These are phyloP conservation scores for Strobilomyces dryophilus DNA, from an alignment of 768 basidiomycete species.

Conservation along the genomic window DNA sequence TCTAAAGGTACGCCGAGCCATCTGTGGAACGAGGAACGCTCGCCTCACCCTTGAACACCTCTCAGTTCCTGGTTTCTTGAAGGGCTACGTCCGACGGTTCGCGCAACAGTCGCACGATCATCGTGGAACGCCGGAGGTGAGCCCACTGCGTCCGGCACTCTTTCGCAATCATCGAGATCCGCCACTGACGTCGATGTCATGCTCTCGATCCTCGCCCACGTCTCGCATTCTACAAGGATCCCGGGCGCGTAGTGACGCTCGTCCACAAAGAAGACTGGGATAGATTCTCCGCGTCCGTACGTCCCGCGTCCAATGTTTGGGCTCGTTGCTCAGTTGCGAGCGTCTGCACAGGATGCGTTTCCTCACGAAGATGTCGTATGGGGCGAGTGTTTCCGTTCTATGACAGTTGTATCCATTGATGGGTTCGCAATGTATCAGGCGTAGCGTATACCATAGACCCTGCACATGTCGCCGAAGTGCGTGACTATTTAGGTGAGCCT, in stretches of 20 bases:
- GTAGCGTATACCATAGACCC: constrained; percentile 88
- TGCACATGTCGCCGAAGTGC: constrained; percentile 65
- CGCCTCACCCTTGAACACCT: background rate
- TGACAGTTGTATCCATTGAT: background rate
- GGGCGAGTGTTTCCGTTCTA: constrained; percentile 44
- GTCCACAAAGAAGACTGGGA: constrained; percentile 90
- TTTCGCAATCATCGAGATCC: too few species aligned
- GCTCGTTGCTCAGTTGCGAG: background rate
- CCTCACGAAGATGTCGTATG: constrained; percentile 43
- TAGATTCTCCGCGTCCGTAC: constrained; percentile 60
- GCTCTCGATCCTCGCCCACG: background rate
- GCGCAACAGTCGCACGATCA: constrained; percentile 93
- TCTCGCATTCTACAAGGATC: constrained; percentile 42
- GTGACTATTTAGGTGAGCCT: constrained; percentile 72
- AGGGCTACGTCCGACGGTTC: constrained; percentile 87
- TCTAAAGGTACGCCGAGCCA: constrained; percentile 46
- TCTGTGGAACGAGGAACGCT: background rate
- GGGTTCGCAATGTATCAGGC: constrained; percentile 38
- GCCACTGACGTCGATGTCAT: too few species aligned
- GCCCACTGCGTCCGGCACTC: background rate
- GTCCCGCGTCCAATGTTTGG: constrained; percentile 12
- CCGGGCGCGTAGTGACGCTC: constrained; percentile 88
- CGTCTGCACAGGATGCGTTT: constrained; percentile 25
- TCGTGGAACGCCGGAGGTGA: constrained; percentile 80
- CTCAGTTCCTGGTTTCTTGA: constrained; percentile 76